Evolutionary conservation across 2,329 filamentous ascomycete genomes (phyloP).

Genomic region (Monosporascus ibericus): DNA sequence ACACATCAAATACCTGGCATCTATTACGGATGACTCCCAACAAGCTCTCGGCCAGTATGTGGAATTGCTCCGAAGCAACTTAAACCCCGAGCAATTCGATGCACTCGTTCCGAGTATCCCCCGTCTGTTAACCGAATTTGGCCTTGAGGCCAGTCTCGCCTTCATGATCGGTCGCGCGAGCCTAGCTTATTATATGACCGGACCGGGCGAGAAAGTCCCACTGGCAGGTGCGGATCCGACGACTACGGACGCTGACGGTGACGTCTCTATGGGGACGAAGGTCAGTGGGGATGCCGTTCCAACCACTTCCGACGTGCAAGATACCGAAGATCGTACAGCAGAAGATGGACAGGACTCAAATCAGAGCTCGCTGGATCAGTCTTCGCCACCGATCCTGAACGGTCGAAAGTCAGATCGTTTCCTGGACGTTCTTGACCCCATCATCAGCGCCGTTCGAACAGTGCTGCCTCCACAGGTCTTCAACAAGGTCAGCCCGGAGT

Average conservation of each 20-base stretch:
- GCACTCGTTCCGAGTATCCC: conserved; percentile 68
- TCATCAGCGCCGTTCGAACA: conserved; percentile 63
- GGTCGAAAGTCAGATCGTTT: conserved; percentile 42
- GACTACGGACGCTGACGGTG: conserved; percentile 48
- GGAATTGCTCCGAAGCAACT: conserved; percentile 76
- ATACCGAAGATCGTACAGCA: conserved; percentile 24
- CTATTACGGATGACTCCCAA: conserved; percentile 85
- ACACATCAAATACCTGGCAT: conserved; percentile 83
- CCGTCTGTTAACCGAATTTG: conserved; percentile 69
- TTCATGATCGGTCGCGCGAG: conserved; percentile 78
- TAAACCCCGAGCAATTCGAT: conserved; percentile 72
- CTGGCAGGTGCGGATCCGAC: conserved; percentile 18
- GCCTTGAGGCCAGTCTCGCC: conserved; percentile 72
- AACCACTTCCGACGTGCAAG: conserved; percentile 7
- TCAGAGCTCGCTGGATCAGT: conserved; percentile 13
- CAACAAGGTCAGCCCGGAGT: conserved; percentile 67
- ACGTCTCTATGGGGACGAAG: conserved; percentile 46
- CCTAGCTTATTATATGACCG: conserved; percentile 59
- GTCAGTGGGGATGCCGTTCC: conserved; percentile 17
- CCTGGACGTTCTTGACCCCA: conserved; percentile 65
- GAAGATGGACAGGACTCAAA: conserved; percentile 22
- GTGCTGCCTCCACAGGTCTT: conserved; percentile 58
- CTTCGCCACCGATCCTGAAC: conserved; percentile 21
- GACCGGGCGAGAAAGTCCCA: conserved; percentile 28
- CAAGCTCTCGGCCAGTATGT: conserved; percentile 81